Conservation (phyloP, 176 grass and related monocot species). For the Aegilops longissima region DNA sequence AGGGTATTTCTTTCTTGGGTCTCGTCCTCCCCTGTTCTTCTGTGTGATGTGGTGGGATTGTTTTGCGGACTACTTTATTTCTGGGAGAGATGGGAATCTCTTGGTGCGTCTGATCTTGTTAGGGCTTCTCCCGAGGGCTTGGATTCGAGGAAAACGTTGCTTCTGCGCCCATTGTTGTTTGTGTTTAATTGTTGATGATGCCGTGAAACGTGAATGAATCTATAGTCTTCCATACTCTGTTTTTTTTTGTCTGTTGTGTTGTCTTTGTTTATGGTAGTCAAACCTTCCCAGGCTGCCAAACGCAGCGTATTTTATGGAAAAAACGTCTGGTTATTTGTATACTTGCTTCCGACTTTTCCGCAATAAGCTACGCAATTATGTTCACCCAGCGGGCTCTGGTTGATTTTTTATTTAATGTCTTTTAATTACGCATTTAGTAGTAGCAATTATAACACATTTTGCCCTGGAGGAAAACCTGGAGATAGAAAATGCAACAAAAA, state of each 20-base stretch:
- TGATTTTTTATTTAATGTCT: not conserved
- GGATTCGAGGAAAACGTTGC: not conserved
- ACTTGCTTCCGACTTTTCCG: not conserved
- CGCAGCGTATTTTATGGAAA: not conserved
- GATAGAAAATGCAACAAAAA: not conserved
- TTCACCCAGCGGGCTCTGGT: not conserved
- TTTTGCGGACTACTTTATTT: no score
- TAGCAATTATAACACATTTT: not conserved
- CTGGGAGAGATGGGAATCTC: no score
- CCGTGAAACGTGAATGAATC: not conserved
- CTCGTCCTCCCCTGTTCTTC: not conserved
- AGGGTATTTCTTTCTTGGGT: not conserved
- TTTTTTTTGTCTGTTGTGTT: not conserved
- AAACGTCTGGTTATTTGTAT: not conserved
- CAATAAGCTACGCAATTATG: not conserved
- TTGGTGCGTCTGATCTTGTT: not conserved
- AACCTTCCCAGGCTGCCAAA: not conserved
- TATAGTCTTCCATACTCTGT: not conserved
- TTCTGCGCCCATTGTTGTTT: not conserved
- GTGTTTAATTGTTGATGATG: not conserved
- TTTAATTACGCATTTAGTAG: no score
- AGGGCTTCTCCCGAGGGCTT: not conserved
- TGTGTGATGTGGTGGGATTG: not conserved
- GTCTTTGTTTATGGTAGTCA: constrained; percentile 18
- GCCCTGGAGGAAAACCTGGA: not conserved